Base-by-base conservation (phyloP, 2,329 filamentous ascomycete genomes). In the Penicillium italicum region DNA sequence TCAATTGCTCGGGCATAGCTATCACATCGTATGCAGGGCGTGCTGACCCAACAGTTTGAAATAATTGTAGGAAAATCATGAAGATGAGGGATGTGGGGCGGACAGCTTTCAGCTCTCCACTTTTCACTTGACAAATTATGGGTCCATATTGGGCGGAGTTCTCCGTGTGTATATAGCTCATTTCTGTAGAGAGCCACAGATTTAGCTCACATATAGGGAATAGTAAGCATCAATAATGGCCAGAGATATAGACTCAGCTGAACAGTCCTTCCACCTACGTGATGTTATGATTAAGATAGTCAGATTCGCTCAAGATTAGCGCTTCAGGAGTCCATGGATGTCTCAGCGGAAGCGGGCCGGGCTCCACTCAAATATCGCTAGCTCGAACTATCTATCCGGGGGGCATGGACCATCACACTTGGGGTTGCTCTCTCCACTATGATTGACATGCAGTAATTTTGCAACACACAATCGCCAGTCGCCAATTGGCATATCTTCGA, bases 331-430 rank as follows among this genome's bases (percentile, higher is more conserved):
- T 33, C 47, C 18, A 50, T 30, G 47, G 26, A 11, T 30, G 28
- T 33, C 47, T 37, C 26, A 52, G 26, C 50, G 50, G 50, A 46
- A 37, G 14, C 50, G 50, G 50, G 42, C 50, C 50, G 50, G 33
- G 33, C 14, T 47, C 50, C 50, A 52, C 33, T 10, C 4, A 16
- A 20, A 16, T 31, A 5, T 18, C 24, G 41, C 50, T 52, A 52
- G 20, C 41, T 47, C 31, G 42, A 52, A 47, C 41, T 52, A 45
- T 45, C 37, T 34, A 28, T 16, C 41, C 41, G 43, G 3, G 24
- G 24, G 11, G 16, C 18, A 31, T 45, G 26, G 2, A 4, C n/a
- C 16, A 31, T 31, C 26, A 6, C n/a, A 45, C 11, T n/a, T 24
- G 20, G 10, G 28, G 11, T n/a, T 49, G 14, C n/a, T 24, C 16